phyloP scores from a whole-genome alignment of 306 rosid genomes.

The Vachellia pachyceras region DNA sequence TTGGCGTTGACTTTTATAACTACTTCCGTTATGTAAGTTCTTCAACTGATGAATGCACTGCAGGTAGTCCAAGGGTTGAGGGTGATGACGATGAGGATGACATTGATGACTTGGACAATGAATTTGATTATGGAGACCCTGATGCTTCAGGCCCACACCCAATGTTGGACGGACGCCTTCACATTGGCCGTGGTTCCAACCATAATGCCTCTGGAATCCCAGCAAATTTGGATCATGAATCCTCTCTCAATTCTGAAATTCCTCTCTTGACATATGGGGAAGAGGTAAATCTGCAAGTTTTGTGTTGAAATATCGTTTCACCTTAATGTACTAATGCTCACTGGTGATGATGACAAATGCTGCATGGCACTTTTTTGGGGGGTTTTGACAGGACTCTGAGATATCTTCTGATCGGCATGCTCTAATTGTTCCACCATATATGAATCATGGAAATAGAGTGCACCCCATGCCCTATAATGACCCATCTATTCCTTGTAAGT shows the following conservation, averaged over 20 bases:
- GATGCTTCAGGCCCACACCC: slow-evolving; percentile 53
- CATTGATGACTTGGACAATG: slow-evolving; percentile 88
- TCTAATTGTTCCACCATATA: slow-evolving; percentile 78
- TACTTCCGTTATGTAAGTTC: background rate
- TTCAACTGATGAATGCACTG: slow-evolving; percentile 37
- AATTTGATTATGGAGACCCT: slow-evolving; percentile 68
- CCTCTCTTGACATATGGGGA: slow-evolving; percentile 95
- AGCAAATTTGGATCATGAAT: slow-evolving; percentile 55
- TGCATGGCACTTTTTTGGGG: slow-evolving; percentile 17
- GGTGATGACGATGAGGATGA: slow-evolving; percentile 97
- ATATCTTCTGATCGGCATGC: slow-evolving; percentile 88
- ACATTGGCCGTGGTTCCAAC: slow-evolving; percentile 55
- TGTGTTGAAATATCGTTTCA: slow-evolving; percentile 25
- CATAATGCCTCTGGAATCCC: slow-evolving; percentile 54
- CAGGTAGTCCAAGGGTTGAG: slow-evolving; percentile 94
- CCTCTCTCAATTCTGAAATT: slow-evolving; percentile 74
- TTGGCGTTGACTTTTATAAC: slow-evolving; percentile 13
- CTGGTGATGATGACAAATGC: background rate
- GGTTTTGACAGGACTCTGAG: slow-evolving; percentile 68
- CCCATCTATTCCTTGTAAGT: slow-evolving; percentile 72
- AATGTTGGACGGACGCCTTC: slow-evolving; percentile 57
- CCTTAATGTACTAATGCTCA: background rate
- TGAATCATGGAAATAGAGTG: slow-evolving; percentile 72
- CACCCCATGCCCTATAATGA: slow-evolving; percentile 75
- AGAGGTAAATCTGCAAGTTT: slow-evolving; percentile 63